Base-by-base conservation (phyloP, 2,329 filamentous ascomycete genomes). In the Escovopsis sp. region DNA sequence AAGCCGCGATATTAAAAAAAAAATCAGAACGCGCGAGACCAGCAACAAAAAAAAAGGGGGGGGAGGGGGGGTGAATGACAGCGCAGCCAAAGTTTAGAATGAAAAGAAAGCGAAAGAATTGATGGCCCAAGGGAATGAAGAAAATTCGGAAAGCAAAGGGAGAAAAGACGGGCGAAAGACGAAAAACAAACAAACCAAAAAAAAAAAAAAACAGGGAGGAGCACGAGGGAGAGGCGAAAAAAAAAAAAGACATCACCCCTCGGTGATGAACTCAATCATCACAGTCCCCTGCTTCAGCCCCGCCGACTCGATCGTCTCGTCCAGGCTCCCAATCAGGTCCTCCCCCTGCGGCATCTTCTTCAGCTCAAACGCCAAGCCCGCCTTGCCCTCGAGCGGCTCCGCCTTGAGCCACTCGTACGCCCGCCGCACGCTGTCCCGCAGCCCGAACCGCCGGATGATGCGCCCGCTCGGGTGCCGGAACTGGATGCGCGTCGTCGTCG, bases 361-460 rank as follows among this genome's bases (percentile, higher is more conserved):
- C 49, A 98, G 71, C 59, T 96, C 89, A 62, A 98, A 98, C 47
- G 76, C 73, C 11, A 81, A 61, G 0, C 81, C 84, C 27, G 75
- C 73, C 60, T 86, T 89, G 52, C 82, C 86, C 50, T 88, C 81
- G 39, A 94, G 61, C 2, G 87, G 84, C 45, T 82, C 78, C 1
- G 88, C 81, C 65, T 96, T 98, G 49, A 98, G 76, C 86, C 88
- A 98, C 64, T 98, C 91, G 60, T 89, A 98, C 37, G 98, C 79
- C 11, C 84, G 76, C 42, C 77, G 73, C 11, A 98, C 87, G 1
- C 74, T 68, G 44, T 98, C 91, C 12, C 74, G 61, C 4, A 88
- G 62, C 9, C 70, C 67, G 62, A 98, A 98, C n/a, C 85, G 76
- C 27, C 87, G 80, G 45, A 98, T 88, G 9, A 94, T 74, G 14